Evolutionary conservation across 2,329 filamentous ascomycete genomes (phyloP).

Genomic region (Raffaelea ambrosiae): DNA sequence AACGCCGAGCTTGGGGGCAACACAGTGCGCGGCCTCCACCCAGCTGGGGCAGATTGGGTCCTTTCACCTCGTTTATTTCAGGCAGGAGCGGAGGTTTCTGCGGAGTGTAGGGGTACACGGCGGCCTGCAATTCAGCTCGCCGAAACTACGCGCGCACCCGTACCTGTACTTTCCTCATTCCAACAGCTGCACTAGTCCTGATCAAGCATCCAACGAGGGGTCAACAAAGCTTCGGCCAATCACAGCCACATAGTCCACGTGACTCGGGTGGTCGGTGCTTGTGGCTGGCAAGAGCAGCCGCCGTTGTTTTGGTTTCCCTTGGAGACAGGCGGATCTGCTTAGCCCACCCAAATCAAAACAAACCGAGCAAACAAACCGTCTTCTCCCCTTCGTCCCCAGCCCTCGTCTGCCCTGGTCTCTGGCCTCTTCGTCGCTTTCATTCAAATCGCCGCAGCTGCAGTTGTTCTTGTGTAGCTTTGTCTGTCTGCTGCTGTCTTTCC

Average conservation of each 20-base stretch:
- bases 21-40: too few species aligned
- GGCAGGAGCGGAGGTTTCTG: not conserved
- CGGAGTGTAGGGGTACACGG: too few species aligned
- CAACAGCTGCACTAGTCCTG: not conserved
- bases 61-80: too few species aligned
- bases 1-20: too few species aligned
- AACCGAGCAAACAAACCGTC: constrained; percentile 15
- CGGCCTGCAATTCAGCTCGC: too few species aligned
- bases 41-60: too few species aligned
- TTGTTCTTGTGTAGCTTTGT: not conserved
- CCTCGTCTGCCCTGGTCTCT: not conserved
- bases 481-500: not conserved
- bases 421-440: constrained; percentile 1
- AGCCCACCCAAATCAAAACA: constrained; percentile 18
- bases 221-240: constrained; percentile 1
- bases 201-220: not conserved
- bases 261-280: constrained; percentile 5
- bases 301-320: constrained; percentile 15
- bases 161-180: not conserved
- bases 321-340: constrained; percentile 14
- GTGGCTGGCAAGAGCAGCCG: constrained; percentile 5
- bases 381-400: constrained; percentile 2
- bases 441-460: not conserved
- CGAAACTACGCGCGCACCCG: too few species aligned
- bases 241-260: not conserved